A percentile compares a stretch with the other conserved stretches of the same genome.
These are phyloP conservation scores for Begonia peltatifolia DNA, from an alignment of 306 rosid species.

Conservation along the genomic window DNA sequence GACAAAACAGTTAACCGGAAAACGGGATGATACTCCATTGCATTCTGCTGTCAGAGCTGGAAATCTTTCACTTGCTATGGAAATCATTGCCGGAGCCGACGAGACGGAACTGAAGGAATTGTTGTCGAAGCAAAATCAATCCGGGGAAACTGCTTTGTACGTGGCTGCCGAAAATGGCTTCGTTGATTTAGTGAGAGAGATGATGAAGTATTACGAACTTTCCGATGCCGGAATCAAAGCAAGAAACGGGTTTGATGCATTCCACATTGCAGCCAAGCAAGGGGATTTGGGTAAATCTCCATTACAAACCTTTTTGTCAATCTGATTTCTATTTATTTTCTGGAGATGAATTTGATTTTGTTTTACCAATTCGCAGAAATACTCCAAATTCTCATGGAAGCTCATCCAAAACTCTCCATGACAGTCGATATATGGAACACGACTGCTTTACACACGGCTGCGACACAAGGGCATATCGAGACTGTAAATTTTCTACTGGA, in stretches of 20 bases:
- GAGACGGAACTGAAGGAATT: constrained; percentile 40
- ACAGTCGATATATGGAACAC: constrained; percentile 89
- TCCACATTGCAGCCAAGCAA: constrained; percentile 94
- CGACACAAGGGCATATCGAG: constrained; percentile 73
- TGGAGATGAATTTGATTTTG: constrained; percentile 1
- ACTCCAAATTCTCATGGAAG: constrained; percentile 59
- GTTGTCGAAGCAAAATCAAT: constrained; percentile 61
- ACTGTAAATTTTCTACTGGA: constrained; percentile 55
- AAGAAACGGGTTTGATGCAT: constrained; percentile 85
- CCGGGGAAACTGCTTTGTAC: constrained; percentile 82
- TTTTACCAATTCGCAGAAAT: constrained; percentile 34
- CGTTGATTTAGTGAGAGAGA: constrained; percentile 58
- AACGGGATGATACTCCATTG: constrained; percentile 66
- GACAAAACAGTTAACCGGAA: constrained; percentile 84
- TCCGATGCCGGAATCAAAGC: constrained; percentile 71
- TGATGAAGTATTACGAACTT: constrained; percentile 65
- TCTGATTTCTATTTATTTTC: background rate
- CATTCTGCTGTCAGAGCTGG: constrained; percentile 83
- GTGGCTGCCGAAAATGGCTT: constrained; percentile 81
- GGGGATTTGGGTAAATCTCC: constrained; percentile 59
- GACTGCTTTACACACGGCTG: constrained; percentile 94
- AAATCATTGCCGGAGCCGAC: constrained; percentile 20
- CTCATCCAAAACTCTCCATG: constrained; percentile 74
- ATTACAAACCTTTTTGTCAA: background rate
- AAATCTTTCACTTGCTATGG: constrained; percentile 26